Conservation (phyloP, 225 moss, liverwort and hornwort species). For the Ulota crispa region DNA sequence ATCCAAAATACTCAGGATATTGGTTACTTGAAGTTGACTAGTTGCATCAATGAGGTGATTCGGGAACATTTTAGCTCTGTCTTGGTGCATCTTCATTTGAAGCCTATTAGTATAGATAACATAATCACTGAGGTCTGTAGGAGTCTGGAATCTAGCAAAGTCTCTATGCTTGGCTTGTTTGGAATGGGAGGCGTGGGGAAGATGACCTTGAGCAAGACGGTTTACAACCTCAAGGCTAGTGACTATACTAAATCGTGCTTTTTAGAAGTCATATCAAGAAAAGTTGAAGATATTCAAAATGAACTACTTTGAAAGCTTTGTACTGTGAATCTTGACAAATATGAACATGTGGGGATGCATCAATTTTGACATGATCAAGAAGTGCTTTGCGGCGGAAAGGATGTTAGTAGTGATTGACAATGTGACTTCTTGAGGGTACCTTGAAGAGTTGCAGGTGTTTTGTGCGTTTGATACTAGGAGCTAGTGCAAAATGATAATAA, state of each 20-base stretch:
- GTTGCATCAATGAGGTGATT: background rate
- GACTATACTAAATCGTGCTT: background rate
- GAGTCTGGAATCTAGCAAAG: fast-evolving
- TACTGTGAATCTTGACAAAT: fast-evolving
- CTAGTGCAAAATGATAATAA: background rate
- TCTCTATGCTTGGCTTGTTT: background rate
- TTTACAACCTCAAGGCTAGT: background rate
- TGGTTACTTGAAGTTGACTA: background rate
- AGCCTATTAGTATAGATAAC: background rate
- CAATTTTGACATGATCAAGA: background rate
- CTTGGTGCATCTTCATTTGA: background rate
- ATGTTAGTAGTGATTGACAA: background rate
- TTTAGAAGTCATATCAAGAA: background rate
- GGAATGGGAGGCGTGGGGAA: background rate
- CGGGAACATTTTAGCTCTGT: fast-evolving
- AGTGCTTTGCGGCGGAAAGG: fast-evolving
- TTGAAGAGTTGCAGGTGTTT: background rate
- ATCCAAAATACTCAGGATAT: fast-evolving
- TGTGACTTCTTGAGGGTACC: fast-evolving
- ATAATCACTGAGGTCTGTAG: fast-evolving
- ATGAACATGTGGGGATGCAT: fast-evolving
- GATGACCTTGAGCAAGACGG: background rate
- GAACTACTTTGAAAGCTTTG: background rate
- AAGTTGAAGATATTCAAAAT: fast-evolving
- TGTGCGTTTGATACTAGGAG: fast-evolving